Base-by-base conservation (phyloP, 352 stramenopile species). In the Globisporangium radiosum region DNA sequence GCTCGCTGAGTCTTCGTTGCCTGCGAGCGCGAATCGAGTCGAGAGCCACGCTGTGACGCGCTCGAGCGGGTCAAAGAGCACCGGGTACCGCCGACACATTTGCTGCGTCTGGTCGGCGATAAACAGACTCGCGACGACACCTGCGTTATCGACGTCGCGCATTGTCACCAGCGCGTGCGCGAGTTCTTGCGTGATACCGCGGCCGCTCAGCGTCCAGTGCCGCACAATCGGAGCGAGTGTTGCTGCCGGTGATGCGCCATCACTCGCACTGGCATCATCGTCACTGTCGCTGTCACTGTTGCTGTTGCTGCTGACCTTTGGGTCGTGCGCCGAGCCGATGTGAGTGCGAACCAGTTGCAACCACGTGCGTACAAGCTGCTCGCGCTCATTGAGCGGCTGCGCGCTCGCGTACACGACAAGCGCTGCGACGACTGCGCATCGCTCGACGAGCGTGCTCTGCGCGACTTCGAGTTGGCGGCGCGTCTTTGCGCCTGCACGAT, bases 51-150 rank as follows among this genome's bases (percentile, higher is more conserved):
- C 36, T 15, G 63, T 55, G 8, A 62, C 73, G 9, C 58, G 58
- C 33, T 60, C 57, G 7, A 85, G 60, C n/a, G 80, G 77, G 39
- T 90, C 80, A 0, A 85, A 33, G 0, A 90, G 64, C 44, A 90
- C 57, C 7, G 74, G 69, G 25, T 76, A 77, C 59, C 75, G 73
- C 14, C 72, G 69, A 44, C 73, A 71, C 13, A 83, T 63, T 63
- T 75, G 66, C 33, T 76, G 66, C 14, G 64, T 57, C 45, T 86
- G 74, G 42, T 84, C 69, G 60, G 82, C 70, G 11, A 87, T 54
- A 36, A 84, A 73, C 47, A 90, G 59, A 49, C 71, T 85, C 9
- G 71, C 67, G 4, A 66, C 62, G 19, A 87, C 63, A 6, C 73
- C 60, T 0, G 47, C 58, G 0, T 68, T 42, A 4, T 73, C 44